Conservation (phyloP, 768 basidiomycete genomes). For the Psilocybe azurescens region DNA sequence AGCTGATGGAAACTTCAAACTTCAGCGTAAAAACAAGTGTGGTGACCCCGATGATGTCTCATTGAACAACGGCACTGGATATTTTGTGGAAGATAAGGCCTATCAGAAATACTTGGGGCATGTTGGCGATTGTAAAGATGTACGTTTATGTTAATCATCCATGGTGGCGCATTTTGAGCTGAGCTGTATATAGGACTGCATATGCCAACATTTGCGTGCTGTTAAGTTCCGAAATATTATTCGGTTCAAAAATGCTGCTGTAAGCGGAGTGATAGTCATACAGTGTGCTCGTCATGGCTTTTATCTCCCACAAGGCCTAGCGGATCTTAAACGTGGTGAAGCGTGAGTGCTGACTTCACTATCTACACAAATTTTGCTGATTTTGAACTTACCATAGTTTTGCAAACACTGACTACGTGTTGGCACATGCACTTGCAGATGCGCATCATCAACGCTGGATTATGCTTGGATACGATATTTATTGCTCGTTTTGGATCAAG, state of each 20-base stretch:
- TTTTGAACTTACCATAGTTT: constrained; percentile 18
- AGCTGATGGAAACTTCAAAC: constrained; percentile 32
- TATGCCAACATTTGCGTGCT: background rate
- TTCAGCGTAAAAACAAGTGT: constrained; percentile 29
- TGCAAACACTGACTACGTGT: constrained; percentile 27
- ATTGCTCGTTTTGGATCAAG: constrained; percentile 31
- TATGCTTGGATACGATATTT: constrained; percentile 35
- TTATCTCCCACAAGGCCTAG: constrained; percentile 8
- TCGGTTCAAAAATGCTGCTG: background rate
- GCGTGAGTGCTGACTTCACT: constrained; percentile 17
- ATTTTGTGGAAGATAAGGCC: constrained; percentile 23
- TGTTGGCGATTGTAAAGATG: background rate
- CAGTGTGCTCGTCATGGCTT: no score
- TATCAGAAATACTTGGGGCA: constrained; percentile 25
- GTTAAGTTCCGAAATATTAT: background rate
- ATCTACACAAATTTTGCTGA: background rate
- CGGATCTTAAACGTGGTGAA: constrained; percentile 34
- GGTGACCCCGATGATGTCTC: constrained; percentile 34
- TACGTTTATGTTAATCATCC: background rate
- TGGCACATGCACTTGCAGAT: constrained; percentile 22
- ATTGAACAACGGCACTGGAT: constrained; percentile 28
- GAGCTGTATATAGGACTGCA: background rate
- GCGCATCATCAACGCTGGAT: constrained; percentile 21
- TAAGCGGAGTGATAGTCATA: no score
- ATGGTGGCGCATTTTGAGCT: no score